Evolutionary conservation across 441 rosid genomes (phyloP), one percentile per base, ranked within the genome.

Genomic region (Gossypium trilobum): DNA sequence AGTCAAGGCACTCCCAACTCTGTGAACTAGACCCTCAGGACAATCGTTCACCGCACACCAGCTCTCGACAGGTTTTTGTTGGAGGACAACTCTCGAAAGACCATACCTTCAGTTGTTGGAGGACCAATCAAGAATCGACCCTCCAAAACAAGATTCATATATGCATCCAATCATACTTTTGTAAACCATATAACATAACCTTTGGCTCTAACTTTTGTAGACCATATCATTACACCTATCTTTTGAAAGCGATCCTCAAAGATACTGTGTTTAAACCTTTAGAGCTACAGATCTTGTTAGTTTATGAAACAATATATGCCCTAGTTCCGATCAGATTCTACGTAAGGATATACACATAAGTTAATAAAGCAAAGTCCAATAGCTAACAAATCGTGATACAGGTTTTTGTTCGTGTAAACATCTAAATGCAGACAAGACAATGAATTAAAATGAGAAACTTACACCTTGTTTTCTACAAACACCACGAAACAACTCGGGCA

Each of bases 401-500:
- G 13, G 46, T 39, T 39, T 39, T 39, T 39, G 46, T 39, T 39
- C 46, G 46, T 39, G 46, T 9, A 17, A 62, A 31, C 66, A 61
- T 2, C 6, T 16, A 55, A 55, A 39, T 0, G 33, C 16, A 58
- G 63, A 58, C 36, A 42, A 57, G 20, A 72, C 76, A 58, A 73
- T 13, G 71, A 79, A 77, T 55, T 2, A 68, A 70, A 61, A 39
- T 64, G 69, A 39, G 55, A 62, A 74, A 72, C 75, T 72, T 52
- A 63, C 22, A 48, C 20, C 11, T 36, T 36, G 6, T 22, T 58
- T 6, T 57, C 73, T 61, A 68, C 61, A 39, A 4, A 68, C 66
- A 74, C 73, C 75, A 63, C 10, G 3, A 29, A 66, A 71, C 73
- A 67, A 74, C 74, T 73, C 79, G 6, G 61, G 76, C 57, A 60